A percentile compares a stretch with the other conserved stretches of the same genome.
These are phyloP conservation scores for Neurospora sp. DNA, from an alignment of 495 filamentous ascomycete genomes.

Conservation along the genomic window DNA sequence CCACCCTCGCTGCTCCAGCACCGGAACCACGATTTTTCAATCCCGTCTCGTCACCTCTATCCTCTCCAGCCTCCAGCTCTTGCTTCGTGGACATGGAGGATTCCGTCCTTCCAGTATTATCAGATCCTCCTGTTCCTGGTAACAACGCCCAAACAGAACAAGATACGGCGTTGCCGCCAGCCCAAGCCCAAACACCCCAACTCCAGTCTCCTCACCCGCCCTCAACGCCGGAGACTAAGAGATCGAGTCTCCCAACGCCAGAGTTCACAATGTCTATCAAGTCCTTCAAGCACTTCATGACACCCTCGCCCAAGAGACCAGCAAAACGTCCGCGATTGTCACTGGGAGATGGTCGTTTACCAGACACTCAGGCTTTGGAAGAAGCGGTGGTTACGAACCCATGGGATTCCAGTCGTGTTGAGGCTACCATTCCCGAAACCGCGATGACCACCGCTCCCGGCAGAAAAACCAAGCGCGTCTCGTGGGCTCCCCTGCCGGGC, in stretches of 20 bases:
- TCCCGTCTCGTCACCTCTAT: constrained; percentile 6
- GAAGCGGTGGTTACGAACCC: constrained; percentile 20
- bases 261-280: constrained; percentile 21
- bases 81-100: neutral
- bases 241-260: constrained; percentile 20
- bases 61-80: constrained; percentile 12
- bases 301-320: constrained; percentile 13
- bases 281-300: constrained; percentile 23
- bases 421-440: neutral
- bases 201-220: constrained; percentile 1
- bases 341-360: constrained; percentile 7
- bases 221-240: constrained; percentile 16
- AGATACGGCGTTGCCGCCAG: neutral
- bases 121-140: neutral
- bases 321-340: constrained; percentile 5
- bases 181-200: neutral
- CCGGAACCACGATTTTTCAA: constrained; percentile 1
- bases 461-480: constrained; percentile 19
- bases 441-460: neutral
- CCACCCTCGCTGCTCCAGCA: neutral
- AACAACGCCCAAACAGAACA: neutral
- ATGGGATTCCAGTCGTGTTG: constrained; percentile 5
- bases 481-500: constrained; percentile 16
- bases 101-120: neutral
- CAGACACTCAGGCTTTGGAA: constrained; percentile 15